phyloP scores from a whole-genome alignment of 371 early-diverging fungal species.

The Mortierella sp. region DNA sequence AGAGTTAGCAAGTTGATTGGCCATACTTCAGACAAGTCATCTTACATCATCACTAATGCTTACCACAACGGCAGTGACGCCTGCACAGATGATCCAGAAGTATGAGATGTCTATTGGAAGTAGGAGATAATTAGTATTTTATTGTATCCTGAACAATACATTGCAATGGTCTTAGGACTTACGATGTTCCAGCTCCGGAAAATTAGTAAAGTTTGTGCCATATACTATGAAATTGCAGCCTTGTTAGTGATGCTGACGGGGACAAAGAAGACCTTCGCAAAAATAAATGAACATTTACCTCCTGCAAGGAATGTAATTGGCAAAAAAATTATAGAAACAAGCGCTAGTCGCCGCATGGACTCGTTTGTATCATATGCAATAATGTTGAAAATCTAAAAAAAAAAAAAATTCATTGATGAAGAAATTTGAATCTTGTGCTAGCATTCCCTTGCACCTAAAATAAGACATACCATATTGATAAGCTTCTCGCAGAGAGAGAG shows the following conservation, averaged over 20 bases:
- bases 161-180: background rate
- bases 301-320: conserved; percentile 62
- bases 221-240: conserved; percentile 29
- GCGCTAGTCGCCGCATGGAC: conserved; percentile 54
- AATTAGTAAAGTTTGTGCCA: conserved; percentile 61
- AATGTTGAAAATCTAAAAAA: conserved; percentile 60
- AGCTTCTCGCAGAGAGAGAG: conserved; percentile 49
- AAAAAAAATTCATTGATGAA: background rate
- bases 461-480: conserved; percentile 55
- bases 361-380: conserved; percentile 61
- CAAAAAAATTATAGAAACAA: conserved; percentile 56
- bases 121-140: background rate
- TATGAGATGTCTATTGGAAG: conserved; percentile 30
- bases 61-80: conserved; percentile 38
- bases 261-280: background rate
- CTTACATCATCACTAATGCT: background rate
- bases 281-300: conserved; percentile 20
- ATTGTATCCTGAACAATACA: no score
- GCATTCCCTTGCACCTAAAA: background rate
- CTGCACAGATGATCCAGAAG: conserved; percentile 59
- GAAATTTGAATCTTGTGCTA: background rate
- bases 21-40: background rate
- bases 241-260: background rate
- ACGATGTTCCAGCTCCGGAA: conserved; percentile 53
- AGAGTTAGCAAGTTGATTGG: background rate